Percentiles rank a stretch among this genome's conserved stretches.
These are phyloP conservation scores for Mycena alexandri DNA, from an alignment of 768 basidiomycete species.

Conservation along the genomic window DNA sequence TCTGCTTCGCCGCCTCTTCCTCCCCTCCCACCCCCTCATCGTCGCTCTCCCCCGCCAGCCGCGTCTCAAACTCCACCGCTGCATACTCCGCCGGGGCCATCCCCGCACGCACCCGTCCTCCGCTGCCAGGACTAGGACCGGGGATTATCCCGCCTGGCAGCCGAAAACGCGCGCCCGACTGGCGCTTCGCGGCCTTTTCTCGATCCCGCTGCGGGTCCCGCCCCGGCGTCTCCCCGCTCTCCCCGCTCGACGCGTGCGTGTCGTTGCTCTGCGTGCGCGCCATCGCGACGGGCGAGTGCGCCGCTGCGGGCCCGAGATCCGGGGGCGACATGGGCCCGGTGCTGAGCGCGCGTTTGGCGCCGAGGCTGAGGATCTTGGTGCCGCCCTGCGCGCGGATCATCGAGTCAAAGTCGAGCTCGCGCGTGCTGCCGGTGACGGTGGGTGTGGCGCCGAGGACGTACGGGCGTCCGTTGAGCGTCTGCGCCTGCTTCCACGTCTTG, in stretches of 20 bases:
- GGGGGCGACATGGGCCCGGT: not conserved
- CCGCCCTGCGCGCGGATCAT: constrained; percentile 68
- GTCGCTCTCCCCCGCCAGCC: constrained; percentile 75
- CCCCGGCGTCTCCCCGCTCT: constrained; percentile 2
- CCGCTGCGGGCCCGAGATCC: not conserved
- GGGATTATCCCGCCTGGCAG: constrained; percentile 61
- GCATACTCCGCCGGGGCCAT: constrained; percentile 83
- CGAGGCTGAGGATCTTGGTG: constrained; percentile 60
- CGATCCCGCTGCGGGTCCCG: no score
- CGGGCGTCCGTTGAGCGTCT: constrained; percentile 84
- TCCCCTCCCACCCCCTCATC: constrained; percentile 53
- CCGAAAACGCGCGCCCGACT: constrained; percentile 61
- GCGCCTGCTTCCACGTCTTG: constrained; percentile 84
- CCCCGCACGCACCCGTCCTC: constrained; percentile 56
- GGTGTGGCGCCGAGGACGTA: constrained; percentile 71
- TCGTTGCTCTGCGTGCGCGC: constrained; percentile 21
- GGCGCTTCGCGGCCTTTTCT: constrained; percentile 8
- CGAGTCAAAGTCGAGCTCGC: constrained; percentile 76
- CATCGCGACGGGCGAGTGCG: constrained; percentile 8
- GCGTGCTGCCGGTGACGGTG: constrained; percentile 64
- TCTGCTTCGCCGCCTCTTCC: constrained; percentile 59
- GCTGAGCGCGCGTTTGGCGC: constrained; percentile 12
- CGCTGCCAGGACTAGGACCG: constrained; percentile 65
- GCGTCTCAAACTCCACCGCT: constrained; percentile 85
- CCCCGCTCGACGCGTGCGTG: constrained; percentile 17